Evolutionary conservation across 129 eudicot species (phyloP).

Genomic region (Artemisia tridentata): DNA sequence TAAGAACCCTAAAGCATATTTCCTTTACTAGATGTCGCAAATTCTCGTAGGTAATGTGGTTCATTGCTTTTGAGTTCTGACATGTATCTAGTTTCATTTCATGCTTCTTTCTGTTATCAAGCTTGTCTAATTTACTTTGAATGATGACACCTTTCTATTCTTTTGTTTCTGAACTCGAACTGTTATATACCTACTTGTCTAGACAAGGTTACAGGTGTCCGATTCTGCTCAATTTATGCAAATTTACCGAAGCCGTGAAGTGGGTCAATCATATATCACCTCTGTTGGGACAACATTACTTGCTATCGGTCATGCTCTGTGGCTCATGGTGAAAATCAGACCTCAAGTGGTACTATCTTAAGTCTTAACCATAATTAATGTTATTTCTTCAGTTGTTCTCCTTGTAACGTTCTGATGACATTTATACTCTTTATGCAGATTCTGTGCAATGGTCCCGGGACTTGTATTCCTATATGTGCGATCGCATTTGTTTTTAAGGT

Average conservation of each 20-base stretch:
- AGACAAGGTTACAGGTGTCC: constrained; percentile 51
- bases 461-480: constrained; percentile 74
- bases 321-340: constrained; percentile 74
- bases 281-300: constrained; percentile 68
- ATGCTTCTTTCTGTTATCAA: not conserved
- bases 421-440: constrained; percentile 36
- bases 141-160: not conserved
- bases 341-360: constrained; percentile 69
- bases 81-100: not conserved
- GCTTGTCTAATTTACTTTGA: not conserved
- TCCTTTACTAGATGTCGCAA: not conserved
- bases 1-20: not conserved
- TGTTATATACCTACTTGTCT: not conserved
- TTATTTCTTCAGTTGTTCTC: not conserved
- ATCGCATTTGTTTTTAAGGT: constrained; percentile 81
- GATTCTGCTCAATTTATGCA: constrained; percentile 56
- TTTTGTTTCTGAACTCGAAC: not conserved
- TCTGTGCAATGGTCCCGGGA: constrained; percentile 88
- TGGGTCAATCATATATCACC: constrained; percentile 81
- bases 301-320: constrained; percentile 68
- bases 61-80: not conserved
- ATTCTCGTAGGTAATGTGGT: not conserved
- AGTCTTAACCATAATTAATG: not conserved
- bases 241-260: constrained; percentile 88
- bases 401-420: not conserved